Base-by-base conservation (phyloP, 371 early-diverging fungal genomes). In the Nematocida ausubeli region DNA sequence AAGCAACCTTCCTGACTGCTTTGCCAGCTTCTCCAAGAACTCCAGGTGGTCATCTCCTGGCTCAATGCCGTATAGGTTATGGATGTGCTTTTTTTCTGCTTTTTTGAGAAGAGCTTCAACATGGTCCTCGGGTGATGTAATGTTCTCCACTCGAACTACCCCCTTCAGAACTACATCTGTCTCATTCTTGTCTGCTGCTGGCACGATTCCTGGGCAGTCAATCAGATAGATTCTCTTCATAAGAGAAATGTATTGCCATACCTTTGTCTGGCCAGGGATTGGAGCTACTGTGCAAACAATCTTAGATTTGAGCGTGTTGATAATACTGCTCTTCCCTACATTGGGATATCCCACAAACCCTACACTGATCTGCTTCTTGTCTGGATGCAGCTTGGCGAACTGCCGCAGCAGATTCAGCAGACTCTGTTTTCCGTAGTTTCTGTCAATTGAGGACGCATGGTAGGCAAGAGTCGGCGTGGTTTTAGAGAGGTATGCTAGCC, bases 121-220 rank as follows among this genome's bases (percentile, higher is more conserved):
- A 80, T 93, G 91, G 81, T 94, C 91, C 82, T 97, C 98, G 32
- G 98, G 95, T 40, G 88, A 88, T 69, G 88, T 88, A 69, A 98
- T 86, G 83, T 94, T 96, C 85, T 97, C 96, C 7, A 95, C 89
- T 81, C 98, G 92, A 12, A 96, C 92, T 2, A 95, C 95, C 44
- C 98, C 98, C 88, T 91, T 94, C 69, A 99, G 89, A 22, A 80
- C 80, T 9, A 70, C 69, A 0, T 26, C 1, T n/a, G 69, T 69
- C 39, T 80, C 80, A 85, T 96, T 93, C 80, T 95, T 95, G 3
- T 91, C 90, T 82, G 94, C 94, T 34, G 92, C 91, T 65, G 92
- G 93, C 37, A 97, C 96, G 52, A 98, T 91, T 81, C 99, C 99
- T 19, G 99, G 99, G 84, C 95, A 98, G 86, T 98, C 99, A 82